Conservation (phyloP, 2,329 filamentous ascomycete species). For the Fonsecaea pedrosoi region DNA sequence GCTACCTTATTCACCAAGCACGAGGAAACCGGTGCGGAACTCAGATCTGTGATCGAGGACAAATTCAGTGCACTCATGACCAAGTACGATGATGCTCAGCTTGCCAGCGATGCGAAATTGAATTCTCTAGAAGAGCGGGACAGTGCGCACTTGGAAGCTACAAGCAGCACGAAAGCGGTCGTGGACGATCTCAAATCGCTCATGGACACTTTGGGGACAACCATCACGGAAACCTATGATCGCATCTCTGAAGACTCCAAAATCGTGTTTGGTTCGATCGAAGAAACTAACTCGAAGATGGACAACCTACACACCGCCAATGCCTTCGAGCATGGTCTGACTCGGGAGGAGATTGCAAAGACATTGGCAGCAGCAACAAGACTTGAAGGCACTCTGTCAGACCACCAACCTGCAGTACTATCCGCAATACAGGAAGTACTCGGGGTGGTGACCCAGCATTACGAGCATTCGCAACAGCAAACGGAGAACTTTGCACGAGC, state of each 20-base stretch:
- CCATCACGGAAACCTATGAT: slow-evolving; percentile 80
- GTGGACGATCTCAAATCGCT: slow-evolving; percentile 87
- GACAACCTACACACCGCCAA: slow-evolving; percentile 74
- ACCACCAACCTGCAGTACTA: slow-evolving; percentile 87
- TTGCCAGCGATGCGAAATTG: slow-evolving; percentile 73
- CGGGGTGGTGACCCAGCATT: slow-evolving; percentile 81
- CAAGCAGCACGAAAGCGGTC: slow-evolving; percentile 76
- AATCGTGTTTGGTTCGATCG: slow-evolving; percentile 82
- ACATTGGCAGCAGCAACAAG: slow-evolving; percentile 74
- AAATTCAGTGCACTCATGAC: slow-evolving; percentile 80
- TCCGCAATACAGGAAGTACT: slow-evolving; percentile 87
- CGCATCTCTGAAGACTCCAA: slow-evolving; percentile 87
- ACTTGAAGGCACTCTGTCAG: slow-evolving; percentile 77
- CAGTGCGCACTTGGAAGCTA: slow-evolving; percentile 72
- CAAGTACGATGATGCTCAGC: slow-evolving; percentile 88
- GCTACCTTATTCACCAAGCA: slow-evolving; percentile 64
- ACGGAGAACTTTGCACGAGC: slow-evolving; percentile 82
- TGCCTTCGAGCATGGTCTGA: slow-evolving; percentile 81
- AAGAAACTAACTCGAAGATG: slow-evolving; percentile 75
- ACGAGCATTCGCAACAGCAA: slow-evolving; percentile 87
- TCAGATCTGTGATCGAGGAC: slow-evolving; percentile 70
- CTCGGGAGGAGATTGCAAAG: slow-evolving; percentile 79
- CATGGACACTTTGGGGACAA: slow-evolving; percentile 81
- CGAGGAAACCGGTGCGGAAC: slow-evolving; percentile 63
- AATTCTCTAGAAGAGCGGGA: slow-evolving; percentile 76